These are phyloP conservation scores for Raphanus hybrid DNA, from an alignment of 441 rosid species.

Conservation along the genomic window DNA sequence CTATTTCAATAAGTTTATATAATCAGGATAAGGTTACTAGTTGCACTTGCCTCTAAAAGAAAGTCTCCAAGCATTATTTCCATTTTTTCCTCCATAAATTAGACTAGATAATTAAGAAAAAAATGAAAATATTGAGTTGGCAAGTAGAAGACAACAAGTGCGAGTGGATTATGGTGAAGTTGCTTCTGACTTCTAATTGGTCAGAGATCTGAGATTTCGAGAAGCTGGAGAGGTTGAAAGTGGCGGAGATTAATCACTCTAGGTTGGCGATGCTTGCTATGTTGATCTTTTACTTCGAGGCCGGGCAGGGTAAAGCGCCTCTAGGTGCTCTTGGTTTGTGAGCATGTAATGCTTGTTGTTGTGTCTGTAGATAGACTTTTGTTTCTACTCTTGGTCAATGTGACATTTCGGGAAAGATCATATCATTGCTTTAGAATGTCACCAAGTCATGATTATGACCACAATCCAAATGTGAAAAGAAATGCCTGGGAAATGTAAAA, in stretches of 20 bases:
- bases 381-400: background rate
- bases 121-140: background rate
- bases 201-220: slow-evolving; percentile 57
- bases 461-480: too few species aligned
- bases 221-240: too few species aligned
- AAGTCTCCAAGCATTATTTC: slow-evolving; percentile 16
- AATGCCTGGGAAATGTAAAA: too few species aligned
- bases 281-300: too few species aligned
- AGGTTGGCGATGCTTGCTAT: too few species aligned
- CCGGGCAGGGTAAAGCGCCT: too few species aligned
- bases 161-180: slow-evolving; percentile 36
- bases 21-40: background rate
- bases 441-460: too few species aligned
- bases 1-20: background rate
- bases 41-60: background rate
- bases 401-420: background rate
- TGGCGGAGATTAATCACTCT: too few species aligned
- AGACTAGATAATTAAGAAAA: background rate
- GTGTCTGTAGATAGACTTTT: background rate
- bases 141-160: slow-evolving; percentile 16
- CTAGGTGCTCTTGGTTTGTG: slow-evolving; percentile 77
- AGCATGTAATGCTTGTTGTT: slow-evolving; percentile 12
- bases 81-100: background rate
- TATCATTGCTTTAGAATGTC: background rate
- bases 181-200: slow-evolving; percentile 65